Percentiles rank a stretch among this genome's conserved stretches.
Conservation (phyloP, 108 stramenopile genomes). For the Cylindrotheca fusiformis region DNA sequence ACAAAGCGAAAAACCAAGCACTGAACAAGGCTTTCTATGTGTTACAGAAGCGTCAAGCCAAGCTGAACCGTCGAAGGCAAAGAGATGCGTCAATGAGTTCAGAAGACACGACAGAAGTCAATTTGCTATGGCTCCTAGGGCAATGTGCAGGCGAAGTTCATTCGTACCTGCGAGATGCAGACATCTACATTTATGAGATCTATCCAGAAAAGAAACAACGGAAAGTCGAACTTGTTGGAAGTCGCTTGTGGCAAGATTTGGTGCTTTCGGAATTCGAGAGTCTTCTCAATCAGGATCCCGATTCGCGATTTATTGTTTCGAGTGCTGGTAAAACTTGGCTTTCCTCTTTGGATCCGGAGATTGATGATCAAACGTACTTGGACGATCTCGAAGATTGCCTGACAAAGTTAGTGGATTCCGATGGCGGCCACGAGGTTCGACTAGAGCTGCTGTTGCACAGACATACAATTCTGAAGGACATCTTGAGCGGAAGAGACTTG, state of each 20-base stretch:
- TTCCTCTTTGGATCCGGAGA: not conserved
- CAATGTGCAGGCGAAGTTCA: slow-evolving; percentile 32
- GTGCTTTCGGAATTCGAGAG: not conserved
- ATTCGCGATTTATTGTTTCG: not conserved
- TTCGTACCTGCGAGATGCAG: slow-evolving; percentile 21
- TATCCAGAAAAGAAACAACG: not conserved
- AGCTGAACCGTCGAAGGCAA: slow-evolving; percentile 13
- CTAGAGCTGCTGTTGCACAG: slow-evolving; percentile 37
- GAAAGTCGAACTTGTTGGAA: slow-evolving; percentile 11
- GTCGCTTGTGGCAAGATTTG: slow-evolving; percentile 10
- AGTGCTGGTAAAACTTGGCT: not conserved
- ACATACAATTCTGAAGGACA: slow-evolving; percentile 17
- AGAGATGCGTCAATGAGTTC: not conserved
- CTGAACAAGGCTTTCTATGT: slow-evolving; percentile 27
- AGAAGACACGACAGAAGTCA: slow-evolving; percentile 8
- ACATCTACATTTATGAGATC: slow-evolving; percentile 14
- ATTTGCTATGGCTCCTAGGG: slow-evolving; percentile 26
- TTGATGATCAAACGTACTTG: not conserved
- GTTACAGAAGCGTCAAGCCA: slow-evolving; percentile 26
- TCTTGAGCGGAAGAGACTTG: slow-evolving; percentile 41
- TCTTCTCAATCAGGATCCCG: not conserved
- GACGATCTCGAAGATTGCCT: not conserved
- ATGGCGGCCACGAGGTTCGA: slow-evolving; percentile 37
- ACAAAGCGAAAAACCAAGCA: not conserved
- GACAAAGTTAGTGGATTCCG: slow-evolving; percentile 16